These are phyloP conservation scores for Pleurotus platypus DNA, from an alignment of 768 basidiomycete genomes.

Conservation along the genomic window DNA sequence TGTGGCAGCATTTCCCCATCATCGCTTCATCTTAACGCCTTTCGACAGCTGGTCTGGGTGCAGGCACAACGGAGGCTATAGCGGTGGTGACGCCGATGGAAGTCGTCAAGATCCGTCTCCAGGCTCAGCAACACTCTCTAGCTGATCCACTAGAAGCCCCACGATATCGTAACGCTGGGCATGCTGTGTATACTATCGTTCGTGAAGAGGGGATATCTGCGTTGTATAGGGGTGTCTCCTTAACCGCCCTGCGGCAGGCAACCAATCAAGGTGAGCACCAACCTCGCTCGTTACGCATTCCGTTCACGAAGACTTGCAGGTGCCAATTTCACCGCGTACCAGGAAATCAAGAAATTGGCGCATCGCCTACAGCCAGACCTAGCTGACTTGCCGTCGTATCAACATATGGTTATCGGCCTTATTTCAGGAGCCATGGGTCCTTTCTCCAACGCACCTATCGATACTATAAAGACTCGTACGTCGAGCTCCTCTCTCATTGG, in stretches of 20 bases:
- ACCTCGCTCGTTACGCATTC: too few relatives aligned
- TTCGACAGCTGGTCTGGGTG: conserved; percentile 80
- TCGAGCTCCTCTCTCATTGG: conserved; percentile 11
- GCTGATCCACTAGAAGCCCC: conserved; percentile 94
- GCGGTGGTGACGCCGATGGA: conserved; percentile 98
- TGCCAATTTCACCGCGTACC: conserved; percentile 97
- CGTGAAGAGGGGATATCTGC: conserved; percentile 85
- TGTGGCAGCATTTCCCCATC: conserved; percentile 19
- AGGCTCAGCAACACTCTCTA: conserved; percentile 96
- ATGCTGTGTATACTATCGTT: conserved; percentile 92
- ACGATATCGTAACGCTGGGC: conserved; percentile 93
- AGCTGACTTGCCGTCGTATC: conserved; percentile 83
- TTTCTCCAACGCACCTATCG: conserved; percentile 95
- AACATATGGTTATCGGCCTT: conserved; percentile 92
- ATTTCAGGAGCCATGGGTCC: conserved; percentile 98
- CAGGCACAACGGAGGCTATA: conserved; percentile 94
- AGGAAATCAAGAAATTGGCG: conserved; percentile 88
- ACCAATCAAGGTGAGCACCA: conserved; percentile 82
- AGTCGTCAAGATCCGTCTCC: conserved; percentile 96
- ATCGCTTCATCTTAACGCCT: background rate
- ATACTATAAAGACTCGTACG: conserved; percentile 92
- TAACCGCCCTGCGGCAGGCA: conserved; percentile 93
- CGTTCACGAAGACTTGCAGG: conserved; percentile 33
- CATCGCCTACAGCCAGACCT: conserved; percentile 76
- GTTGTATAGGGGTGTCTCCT: conserved; percentile 87